A percentile compares a stretch with the other conserved stretches of the same genome.
These are phyloP conservation scores for Scortechinia acanthostroma DNA, from an alignment of 2,329 filamentous ascomycete species.

Conservation along the genomic window DNA sequence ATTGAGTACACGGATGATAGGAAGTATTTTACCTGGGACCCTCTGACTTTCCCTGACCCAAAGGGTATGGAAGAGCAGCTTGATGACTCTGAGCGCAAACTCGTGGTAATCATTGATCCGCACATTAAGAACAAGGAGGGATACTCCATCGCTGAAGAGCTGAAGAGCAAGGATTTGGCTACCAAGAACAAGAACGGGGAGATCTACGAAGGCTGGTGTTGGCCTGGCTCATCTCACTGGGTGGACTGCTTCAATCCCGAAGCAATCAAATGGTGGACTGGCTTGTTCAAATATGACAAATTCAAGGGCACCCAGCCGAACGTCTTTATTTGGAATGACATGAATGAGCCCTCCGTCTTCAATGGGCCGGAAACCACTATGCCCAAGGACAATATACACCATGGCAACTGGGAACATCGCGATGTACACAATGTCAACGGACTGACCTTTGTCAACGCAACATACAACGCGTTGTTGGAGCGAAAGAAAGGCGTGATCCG, in stretches of 20 bases:
- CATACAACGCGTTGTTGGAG: conserved; percentile 74
- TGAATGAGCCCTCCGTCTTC: conserved; percentile 99
- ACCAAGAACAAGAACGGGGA: conserved; percentile 85
- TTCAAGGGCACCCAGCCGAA: conserved; percentile 85
- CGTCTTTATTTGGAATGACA: conserved; percentile 96
- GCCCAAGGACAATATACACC: conserved; percentile 95
- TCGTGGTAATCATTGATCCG: conserved; percentile 91
- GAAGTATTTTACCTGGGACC: conserved; percentile 98
- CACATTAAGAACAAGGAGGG: conserved; percentile 88
- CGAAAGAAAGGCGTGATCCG: conserved; percentile 80
- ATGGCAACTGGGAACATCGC: conserved; percentile 89
- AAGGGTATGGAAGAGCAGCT: conserved; percentile 82
- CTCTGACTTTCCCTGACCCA: conserved; percentile 79
- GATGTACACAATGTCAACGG: conserved; percentile 95
- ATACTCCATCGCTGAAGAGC: conserved; percentile 71
- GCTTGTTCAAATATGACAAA: conserved; percentile 76
- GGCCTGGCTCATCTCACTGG: conserved; percentile 96
- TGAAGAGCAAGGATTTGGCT: conserved; percentile 77
- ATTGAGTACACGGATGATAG: conserved; percentile 95
- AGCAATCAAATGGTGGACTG: conserved; percentile 83
- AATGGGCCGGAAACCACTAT: conserved; percentile 97
- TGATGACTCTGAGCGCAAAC: conserved; percentile 76
- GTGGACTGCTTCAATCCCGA: conserved; percentile 93
- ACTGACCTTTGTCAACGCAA: conserved; percentile 91
- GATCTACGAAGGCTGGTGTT: conserved; percentile 94